Evolutionary conservation across 2,329 filamentous ascomycete species (phyloP), one percentile per base, ranked within the genome.

Genomic region (Verticillium dahliae): DNA sequence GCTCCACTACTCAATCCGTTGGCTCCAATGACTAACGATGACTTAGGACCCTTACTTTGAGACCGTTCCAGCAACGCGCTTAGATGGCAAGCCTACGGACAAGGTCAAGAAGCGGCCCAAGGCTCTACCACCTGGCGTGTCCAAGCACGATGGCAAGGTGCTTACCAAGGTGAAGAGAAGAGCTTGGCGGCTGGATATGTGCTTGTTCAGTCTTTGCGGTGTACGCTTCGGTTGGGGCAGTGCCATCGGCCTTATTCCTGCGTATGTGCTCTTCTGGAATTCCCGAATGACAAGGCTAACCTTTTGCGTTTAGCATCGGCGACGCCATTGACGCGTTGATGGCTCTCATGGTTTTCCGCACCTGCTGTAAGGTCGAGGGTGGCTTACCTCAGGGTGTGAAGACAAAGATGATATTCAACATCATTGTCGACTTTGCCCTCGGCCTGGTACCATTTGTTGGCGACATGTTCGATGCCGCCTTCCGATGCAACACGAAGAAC

Each of bases 191-290:
- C 85, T 97, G 33, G 95, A 98, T 74, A 90, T 92, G 80, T 85
- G 84, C 61, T 84, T 97, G 6, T 96, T 94, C 79, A 92, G 85
- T 70, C 85, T 91, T 71, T 85, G 90, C 66, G 92, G 92, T 54
- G 83, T 96, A 62, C 85, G 88, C 62, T 93, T 98, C 71, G 95
- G 95, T 60, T 97, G 92, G 92, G 86, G 90, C 59, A 90, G 89
- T 68, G 84, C 97, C 62, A 91, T 98, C 69, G 95, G 89, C 14
- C 72, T 98, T 7, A 75, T 98, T 60, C 95, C 95, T 68, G 85
- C 85, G 85, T 92, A 82, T 81, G 90, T 83, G 61, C 27, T 31
- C 27, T 31, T 13, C 56, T 9, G 5, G n/a, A 18, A 14, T 62
- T n/a, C 50, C 11, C 18, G 33, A 2, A 15, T 18, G 14, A 37